Conservation (phyloP, 345 rosid genomes). For the Populus alba region DNA sequence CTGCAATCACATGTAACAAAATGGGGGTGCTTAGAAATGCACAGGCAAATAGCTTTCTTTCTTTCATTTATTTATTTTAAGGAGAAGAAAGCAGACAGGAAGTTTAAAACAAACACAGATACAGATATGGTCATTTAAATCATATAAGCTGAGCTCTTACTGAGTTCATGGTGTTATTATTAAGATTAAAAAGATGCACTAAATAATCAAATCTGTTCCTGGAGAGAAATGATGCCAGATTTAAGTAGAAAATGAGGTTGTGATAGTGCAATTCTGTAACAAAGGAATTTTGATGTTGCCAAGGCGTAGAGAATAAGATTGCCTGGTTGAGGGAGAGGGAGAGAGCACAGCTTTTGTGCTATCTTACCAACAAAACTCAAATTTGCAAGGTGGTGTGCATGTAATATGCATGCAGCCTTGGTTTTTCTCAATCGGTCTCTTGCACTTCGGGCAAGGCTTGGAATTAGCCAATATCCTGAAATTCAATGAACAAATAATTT, state of each 20-base stretch:
- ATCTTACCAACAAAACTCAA: constrained; percentile 73
- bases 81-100: not conserved
- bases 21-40: not conserved
- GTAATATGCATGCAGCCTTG: constrained; percentile 46
- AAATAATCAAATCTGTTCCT: not conserved
- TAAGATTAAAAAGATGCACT: not conserved
- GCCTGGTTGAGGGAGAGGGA: not conserved
- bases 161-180: too few species aligned
- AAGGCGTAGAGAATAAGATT: not conserved
- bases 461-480: constrained; percentile 41
- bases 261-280: not conserved
- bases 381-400: constrained; percentile 79
- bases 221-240: not conserved
- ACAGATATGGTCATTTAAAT: not conserved
- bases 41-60: not conserved
- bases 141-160: not conserved
- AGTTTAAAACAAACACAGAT: not conserved
- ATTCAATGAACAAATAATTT: not conserved
- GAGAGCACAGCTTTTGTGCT: not conserved
- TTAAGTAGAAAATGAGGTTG: not conserved
- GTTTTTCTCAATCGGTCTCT: constrained; percentile 39
- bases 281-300: not conserved
- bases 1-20: constrained; percentile 37
- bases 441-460: constrained; percentile 41
- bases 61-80: not conserved